Evolutionary conservation across 805 yeast species (phyloP).

Genomic region (Yamadazyma insecticola): DNA sequence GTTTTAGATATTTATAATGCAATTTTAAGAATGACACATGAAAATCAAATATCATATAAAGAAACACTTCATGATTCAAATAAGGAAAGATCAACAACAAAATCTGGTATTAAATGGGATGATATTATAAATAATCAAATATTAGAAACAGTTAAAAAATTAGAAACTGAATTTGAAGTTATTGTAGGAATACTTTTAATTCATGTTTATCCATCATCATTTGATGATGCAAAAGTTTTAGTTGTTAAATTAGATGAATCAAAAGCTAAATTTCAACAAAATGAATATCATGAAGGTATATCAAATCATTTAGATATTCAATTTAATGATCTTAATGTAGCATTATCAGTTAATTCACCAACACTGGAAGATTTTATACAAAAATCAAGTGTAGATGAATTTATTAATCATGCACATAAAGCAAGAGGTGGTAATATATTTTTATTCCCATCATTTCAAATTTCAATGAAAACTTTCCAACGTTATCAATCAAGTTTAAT

Average conservation of each 20-base stretch:
- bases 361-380: slow-evolving; percentile 46
- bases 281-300: slow-evolving; percentile 38
- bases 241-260: slow-evolving; percentile 54
- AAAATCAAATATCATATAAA: slow-evolving; percentile 64
- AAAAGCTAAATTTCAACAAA: slow-evolving; percentile 49
- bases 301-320: slow-evolving; percentile 57
- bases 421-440: slow-evolving; percentile 80
- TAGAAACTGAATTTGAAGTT: slow-evolving; percentile 68
- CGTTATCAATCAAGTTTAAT: slow-evolving; percentile 46
- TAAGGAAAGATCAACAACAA: slow-evolving; percentile 1
- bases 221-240: slow-evolving; percentile 73
- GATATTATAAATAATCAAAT: slow-evolving; percentile 13
- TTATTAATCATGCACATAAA: slow-evolving; percentile 48
- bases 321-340: slow-evolving; percentile 59
- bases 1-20: slow-evolving; percentile 73
- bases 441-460: slow-evolving; percentile 68
- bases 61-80: slow-evolving; percentile 66
- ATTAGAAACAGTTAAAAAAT: slow-evolving; percentile 33
- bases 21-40: slow-evolving; percentile 65
- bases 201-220: slow-evolving; percentile 78
- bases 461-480: slow-evolving; percentile 76
- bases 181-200: slow-evolving; percentile 50
- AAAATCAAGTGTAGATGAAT: slow-evolving; percentile 47
- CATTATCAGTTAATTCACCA: slow-evolving; percentile 58
- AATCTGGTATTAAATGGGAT: not conserved